Conservation (phyloP, 202 grass and related monocot genomes). For the Zoysia matrella region DNA sequence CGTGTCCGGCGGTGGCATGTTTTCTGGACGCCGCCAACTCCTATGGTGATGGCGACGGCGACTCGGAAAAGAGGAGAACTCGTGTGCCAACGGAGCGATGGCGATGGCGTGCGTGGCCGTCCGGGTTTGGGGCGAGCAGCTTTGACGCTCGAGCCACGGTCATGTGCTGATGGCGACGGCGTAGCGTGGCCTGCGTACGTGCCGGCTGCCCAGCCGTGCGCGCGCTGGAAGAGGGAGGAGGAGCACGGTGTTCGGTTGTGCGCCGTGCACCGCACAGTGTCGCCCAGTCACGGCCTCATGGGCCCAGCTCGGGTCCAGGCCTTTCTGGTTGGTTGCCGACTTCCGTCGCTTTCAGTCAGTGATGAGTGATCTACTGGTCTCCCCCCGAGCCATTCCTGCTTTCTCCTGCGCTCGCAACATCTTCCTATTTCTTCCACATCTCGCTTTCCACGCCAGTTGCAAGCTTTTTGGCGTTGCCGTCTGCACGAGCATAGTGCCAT, state of each 20-base stretch:
- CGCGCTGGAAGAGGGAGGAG: not conserved
- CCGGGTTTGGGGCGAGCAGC: slow-evolving; percentile 17
- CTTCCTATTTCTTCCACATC: slow-evolving; percentile 1
- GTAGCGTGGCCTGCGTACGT: not conserved
- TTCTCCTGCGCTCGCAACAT: not conserved
- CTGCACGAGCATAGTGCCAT: not conserved
- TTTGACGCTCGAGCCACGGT: slow-evolving; percentile 3
- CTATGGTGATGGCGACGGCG: not conserved
- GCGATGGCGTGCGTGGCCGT: not conserved
- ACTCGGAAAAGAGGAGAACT: not conserved
- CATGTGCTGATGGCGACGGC: slow-evolving; percentile 3
- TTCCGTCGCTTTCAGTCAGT: slow-evolving; percentile 1
- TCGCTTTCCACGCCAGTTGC: not conserved
- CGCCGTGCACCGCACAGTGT: slow-evolving; percentile 10
- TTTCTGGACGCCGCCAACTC: not conserved
- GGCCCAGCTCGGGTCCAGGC: not conserved
- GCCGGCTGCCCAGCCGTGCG: too few relatives aligned
- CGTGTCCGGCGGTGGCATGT: slow-evolving; percentile 23
- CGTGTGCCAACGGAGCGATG: not conserved
- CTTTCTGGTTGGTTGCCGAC: not conserved
- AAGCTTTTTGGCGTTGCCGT: not conserved
- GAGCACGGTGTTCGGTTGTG: not conserved
- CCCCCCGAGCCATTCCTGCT: not conserved
- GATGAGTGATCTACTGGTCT: not conserved
- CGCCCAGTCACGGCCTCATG: slow-evolving; percentile 1